phyloP scores from a whole-genome alignment of 139 green algal species.

The Micractinium sp. region DNA sequence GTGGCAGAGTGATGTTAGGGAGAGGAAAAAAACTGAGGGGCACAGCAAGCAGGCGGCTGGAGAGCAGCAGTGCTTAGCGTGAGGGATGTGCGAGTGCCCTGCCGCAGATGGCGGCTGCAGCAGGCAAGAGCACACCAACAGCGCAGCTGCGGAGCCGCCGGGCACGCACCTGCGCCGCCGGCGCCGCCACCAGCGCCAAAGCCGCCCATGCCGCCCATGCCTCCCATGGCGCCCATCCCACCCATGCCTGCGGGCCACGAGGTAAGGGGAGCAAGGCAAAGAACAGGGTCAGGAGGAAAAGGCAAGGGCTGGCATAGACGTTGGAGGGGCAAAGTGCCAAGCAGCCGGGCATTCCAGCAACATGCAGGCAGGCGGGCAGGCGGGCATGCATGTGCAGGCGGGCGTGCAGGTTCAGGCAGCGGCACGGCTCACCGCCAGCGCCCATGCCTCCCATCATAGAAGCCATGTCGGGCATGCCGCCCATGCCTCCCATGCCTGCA shows the following conservation, averaged over 20 bases:
- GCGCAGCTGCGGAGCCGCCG: neutral
- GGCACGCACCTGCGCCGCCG: neutral
- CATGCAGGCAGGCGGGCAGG: neutral
- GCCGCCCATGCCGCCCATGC: constrained; percentile 7
- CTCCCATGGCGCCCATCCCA: neutral
- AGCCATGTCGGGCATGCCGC: constrained; percentile 9
- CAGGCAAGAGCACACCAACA: neutral
- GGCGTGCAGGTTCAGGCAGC: neutral
- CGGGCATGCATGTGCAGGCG: neutral
- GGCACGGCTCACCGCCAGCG: neutral
- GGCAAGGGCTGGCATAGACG: neutral
- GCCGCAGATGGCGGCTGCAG: no score
- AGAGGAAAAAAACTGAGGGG: neutral
- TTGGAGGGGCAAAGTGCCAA: neutral
- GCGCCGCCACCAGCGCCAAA: constrained; percentile 7
- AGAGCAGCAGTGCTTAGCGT: neutral
- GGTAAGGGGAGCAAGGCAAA: neutral
- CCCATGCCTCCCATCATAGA: constrained; percentile 9
- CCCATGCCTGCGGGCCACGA: neutral
- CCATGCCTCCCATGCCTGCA: constrained; percentile 43
- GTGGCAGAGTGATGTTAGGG: neutral
- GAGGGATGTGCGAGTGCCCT: neutral
- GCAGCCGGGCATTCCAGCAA: neutral
- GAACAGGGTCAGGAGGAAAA: neutral
- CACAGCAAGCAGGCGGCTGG: neutral